Base-by-base conservation (phyloP, 192 early-diverging fungal genomes). In the Paraglomus occultum region DNA sequence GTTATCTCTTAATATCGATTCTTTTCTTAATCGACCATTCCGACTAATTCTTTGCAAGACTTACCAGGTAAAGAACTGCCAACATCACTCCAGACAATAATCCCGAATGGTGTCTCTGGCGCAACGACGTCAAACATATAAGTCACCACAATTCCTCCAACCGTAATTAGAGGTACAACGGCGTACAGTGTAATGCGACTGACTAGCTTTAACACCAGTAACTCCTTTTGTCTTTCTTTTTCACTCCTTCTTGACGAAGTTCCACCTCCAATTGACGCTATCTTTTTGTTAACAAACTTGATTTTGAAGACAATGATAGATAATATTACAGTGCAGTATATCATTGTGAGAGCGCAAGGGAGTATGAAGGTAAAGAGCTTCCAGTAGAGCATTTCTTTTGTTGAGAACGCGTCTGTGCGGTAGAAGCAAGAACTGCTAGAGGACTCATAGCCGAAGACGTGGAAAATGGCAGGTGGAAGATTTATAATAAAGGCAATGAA, bases 181-280 rank as follows among this genome's bases (percentile, higher is more conserved):
- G 61, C 61, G 6, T 64, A 64, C 14, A 64, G 17, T 15, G 61
- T 23, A 47, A 64, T 64, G 15, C 61, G 42, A 10, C 61, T 48
- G 9, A 64, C 61, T 64, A 64, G 49, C 49, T 64, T 64, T 23
- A 64, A 64, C 5, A 64, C 22, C 1, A 64, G 44, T 14, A 64
- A 9, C 44, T 64, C 49, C 38, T 64, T 43, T 6, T 47, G 9
- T 38, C 18, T 17, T 22, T n/a, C 42, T 64, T 64, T 64, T 10
- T 43, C 61, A 1, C 18, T 46, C 38, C 45, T 48, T 12, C 45
- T 64, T 2, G 20, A 18, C 14, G 18, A 48, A 48, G 22, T 64
- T 48, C 49, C 45, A 12, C 17, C 38, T 12, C 38, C 45, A 48
- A 64, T 46, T 23, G 61, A 43, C 12, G 40, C 61, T 23, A 64